A percentile compares a stretch with the other conserved stretches of the same genome.
phyloP scores from a whole-genome alignment of 2,329 filamentous ascomycete species.

The Lachnellula cervina region DNA sequence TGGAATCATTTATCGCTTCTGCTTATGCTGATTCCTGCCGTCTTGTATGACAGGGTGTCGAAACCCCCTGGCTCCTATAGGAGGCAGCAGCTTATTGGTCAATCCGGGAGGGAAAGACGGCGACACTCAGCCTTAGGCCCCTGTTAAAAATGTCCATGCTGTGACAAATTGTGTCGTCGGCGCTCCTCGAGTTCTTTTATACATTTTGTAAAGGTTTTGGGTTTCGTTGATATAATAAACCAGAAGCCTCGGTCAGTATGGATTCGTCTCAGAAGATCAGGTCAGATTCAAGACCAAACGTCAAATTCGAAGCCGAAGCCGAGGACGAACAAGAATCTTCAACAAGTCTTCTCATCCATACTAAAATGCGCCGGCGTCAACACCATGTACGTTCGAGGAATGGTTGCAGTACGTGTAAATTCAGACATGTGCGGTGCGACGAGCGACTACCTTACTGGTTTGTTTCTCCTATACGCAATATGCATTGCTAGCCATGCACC shows the following conservation, averaged over 20 bases:
- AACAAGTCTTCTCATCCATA: not conserved
- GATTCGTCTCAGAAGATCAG: not conserved
- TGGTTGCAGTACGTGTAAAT: constrained; percentile 17
- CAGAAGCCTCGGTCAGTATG: too few species aligned
- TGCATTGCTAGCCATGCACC: not conserved
- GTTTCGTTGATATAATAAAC: too few species aligned
- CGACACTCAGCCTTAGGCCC: not conserved
- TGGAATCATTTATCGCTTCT: not conserved
- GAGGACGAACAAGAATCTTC: not conserved
- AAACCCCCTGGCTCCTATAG: not conserved
- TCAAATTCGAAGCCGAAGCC: not conserved
- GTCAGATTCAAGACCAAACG: not conserved
- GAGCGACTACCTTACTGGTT: constrained; percentile 18
- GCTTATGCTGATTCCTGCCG: not conserved
- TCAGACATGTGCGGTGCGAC: constrained; percentile 19
- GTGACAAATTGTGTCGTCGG: not conserved
- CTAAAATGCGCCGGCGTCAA: constrained; percentile 8
- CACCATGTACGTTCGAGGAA: constrained; percentile 15
- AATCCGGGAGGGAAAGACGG: not conserved
- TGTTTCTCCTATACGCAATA: not conserved
- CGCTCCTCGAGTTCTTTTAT: not conserved
- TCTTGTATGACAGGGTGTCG: not conserved
- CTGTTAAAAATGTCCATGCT: not conserved
- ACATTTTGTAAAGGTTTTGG: not conserved
- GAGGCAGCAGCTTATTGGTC: not conserved